phyloP scores from a whole-genome alignment of 495 filamentous ascomycete genomes.

The Monascus purpureus region DNA sequence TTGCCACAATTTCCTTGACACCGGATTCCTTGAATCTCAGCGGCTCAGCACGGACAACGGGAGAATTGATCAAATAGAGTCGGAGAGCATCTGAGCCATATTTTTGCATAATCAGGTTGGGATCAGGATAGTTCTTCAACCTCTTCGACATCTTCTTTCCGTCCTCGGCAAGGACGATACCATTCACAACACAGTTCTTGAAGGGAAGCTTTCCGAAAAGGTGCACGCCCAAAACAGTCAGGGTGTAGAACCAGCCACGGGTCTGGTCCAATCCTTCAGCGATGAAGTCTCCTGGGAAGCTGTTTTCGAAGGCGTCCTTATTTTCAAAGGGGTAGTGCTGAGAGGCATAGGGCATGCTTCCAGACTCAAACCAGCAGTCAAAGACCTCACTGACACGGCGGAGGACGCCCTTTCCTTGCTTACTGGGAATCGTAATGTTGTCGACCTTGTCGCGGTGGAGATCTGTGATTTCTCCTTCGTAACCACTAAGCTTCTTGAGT shows the following conservation, averaged over 20 bases:
- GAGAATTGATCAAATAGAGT: slow-evolving; percentile 93
- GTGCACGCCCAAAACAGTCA: slow-evolving; percentile 80
- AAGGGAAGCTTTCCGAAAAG: slow-evolving; percentile 83
- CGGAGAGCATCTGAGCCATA: slow-evolving; percentile 92
- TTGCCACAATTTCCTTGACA: slow-evolving; percentile 91
- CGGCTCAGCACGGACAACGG: slow-evolving; percentile 86
- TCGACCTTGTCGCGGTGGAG: slow-evolving; percentile 93
- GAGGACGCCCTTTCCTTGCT: slow-evolving; percentile 73
- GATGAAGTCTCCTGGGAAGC: slow-evolving; percentile 93
- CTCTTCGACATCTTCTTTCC: slow-evolving; percentile 99
- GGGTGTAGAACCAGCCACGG: slow-evolving; percentile 94
- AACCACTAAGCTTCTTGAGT: slow-evolving; percentile 76
- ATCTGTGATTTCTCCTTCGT: slow-evolving; percentile 72
- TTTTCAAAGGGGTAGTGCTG: slow-evolving; percentile 94
- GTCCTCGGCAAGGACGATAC: slow-evolving; percentile 88
- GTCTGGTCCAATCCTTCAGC: slow-evolving; percentile 93
- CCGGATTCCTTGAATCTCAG: slow-evolving; percentile 84
- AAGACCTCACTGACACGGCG: slow-evolving; percentile 83
- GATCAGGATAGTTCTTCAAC: slow-evolving; percentile 95
- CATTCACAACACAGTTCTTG: slow-evolving; percentile 94
- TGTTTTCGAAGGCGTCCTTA: slow-evolving; percentile 61
- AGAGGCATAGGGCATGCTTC: slow-evolving; percentile 92
- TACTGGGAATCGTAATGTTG: slow-evolving; percentile 88
- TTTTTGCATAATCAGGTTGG: slow-evolving; percentile 64
- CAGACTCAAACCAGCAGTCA: slow-evolving; percentile 93